Evolutionary conservation across 2,329 filamentous ascomycete species (phyloP), one percentile per base, ranked within the genome.

Genomic region (Pseudophaeomoniella oleicola): DNA sequence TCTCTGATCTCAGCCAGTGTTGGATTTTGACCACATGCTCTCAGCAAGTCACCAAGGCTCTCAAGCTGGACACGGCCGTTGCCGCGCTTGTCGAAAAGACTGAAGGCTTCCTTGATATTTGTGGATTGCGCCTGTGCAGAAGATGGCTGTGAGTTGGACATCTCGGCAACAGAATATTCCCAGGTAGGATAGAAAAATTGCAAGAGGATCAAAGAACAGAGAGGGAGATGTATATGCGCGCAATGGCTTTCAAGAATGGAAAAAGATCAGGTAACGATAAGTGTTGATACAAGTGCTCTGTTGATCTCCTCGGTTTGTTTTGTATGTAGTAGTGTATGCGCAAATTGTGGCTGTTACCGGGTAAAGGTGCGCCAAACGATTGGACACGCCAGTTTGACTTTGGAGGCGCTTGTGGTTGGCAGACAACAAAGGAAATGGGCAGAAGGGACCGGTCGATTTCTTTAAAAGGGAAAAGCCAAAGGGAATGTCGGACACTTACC

Each of bases 61-160:
- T 88, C 81, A 59, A 87, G 70, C 30, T 81, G 65, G 50, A 96
- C 90, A 51, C 87, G 87, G 56, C 88, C 87, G 58, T 84, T 93
- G 57, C 90, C 90, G 62, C 90, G 88, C 78, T 94, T 96, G 73
- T 98, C 90, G 71, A 96, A 98, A 60, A 98, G 82, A 53, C 87
- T 87, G 66, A 98, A 98, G 50, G 90, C 90, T 79, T 98, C 90
- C 72, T 96, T 96, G 84, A 96, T 98, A 80, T 98, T 96, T 68
- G 88, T 96, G 43, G 75, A 75, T 57, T 74, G 71, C 74, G 78
- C 72, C 10, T 29, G 22, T 29, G 10, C 10, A 15, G 14, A 16
- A 5, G 5, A 10, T 12, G 32, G 5, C 16, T 34, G 32, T 19
- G 32, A 19, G 17, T 18, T 34, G 10, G 32, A 17, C 32, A 32